phyloP scores from a whole-genome alignment of 2,329 filamentous ascomycete genomes.

The Coniochaeta pulveracea region DNA sequence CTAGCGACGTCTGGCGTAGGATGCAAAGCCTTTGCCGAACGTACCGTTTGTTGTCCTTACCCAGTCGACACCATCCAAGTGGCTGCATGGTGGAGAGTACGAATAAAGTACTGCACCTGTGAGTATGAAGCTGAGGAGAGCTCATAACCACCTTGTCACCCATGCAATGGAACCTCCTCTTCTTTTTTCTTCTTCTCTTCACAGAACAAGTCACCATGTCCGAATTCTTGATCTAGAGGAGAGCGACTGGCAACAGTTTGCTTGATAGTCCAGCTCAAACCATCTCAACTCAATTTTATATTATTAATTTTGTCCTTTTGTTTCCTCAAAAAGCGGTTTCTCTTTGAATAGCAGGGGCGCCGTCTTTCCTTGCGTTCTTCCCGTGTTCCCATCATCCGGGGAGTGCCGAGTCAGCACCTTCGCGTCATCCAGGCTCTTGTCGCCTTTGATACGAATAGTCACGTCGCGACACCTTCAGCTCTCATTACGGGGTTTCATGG shows the following conservation, averaged over 20 bases:
- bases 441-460: not conserved
- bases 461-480: not conserved
- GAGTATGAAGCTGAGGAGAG: no score
- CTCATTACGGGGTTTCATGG: no score
- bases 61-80: no score
- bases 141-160: no score
- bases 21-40: no score
- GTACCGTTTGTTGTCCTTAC: no score
- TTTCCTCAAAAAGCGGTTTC: slow-evolving; percentile 6
- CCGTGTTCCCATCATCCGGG: not conserved
- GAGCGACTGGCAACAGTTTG: slow-evolving; percentile 45
- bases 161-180: no score
- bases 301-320: slow-evolving; percentile 11
- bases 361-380: slow-evolving; percentile 1
- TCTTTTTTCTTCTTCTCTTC: slow-evolving; percentile 24
- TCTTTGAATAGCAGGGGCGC: slow-evolving; percentile 4
- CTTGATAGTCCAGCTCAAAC: slow-evolving; percentile 24
- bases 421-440: not conserved
- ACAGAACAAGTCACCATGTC: slow-evolving; percentile 44
- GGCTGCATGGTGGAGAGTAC: no score
- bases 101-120: no score
- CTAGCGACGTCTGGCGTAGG: no score
- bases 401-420: not conserved
- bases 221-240: slow-evolving; percentile 38
- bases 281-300: slow-evolving; percentile 16